phyloP scores from a whole-genome alignment of 202 grass and related monocot genomes.

The Setaria italica region DNA sequence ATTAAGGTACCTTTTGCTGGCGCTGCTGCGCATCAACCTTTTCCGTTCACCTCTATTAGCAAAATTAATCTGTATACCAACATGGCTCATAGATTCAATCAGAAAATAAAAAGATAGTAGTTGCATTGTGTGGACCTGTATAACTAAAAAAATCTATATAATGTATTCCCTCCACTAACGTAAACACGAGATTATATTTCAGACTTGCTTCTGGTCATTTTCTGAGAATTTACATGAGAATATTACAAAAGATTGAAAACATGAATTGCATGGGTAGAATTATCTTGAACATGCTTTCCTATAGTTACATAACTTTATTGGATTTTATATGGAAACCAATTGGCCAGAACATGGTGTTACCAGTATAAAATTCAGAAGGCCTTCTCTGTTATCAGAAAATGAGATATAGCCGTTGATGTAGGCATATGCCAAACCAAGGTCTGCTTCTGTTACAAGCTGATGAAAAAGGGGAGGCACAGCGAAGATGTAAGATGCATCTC shows the following conservation, averaged over 20 bases:
- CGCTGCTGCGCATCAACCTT: not conserved
- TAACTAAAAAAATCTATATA: not conserved
- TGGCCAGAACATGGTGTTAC: conserved; percentile 44
- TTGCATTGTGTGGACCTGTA: no score
- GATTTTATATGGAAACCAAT: not conserved
- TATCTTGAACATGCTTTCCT: not conserved
- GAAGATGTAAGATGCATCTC: not conserved
- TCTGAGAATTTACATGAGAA: not conserved
- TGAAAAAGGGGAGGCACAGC: not conserved
- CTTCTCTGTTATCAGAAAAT: conserved; percentile 74
- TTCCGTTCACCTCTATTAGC: not conserved
- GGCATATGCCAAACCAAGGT: conserved; percentile 83
- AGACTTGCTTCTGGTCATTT: not conserved
- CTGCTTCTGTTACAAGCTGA: conserved; percentile 74
- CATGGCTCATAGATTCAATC: not conserved
- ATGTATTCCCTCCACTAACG: not conserved
- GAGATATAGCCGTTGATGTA: conserved; percentile 90
- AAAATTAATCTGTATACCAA: not conserved
- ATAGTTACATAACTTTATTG: not conserved
- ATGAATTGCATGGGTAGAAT: not conserved
- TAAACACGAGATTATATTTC: not conserved
- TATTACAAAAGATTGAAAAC: not conserved
- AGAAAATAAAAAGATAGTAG: not conserved
- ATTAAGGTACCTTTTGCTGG: not conserved
- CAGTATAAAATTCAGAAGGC: conserved; percentile 77